Evolutionary conservation across 768 basidiomycete species (phyloP), one percentile per base, ranked within the genome.

Genomic region (Hericium rajendrae): DNA sequence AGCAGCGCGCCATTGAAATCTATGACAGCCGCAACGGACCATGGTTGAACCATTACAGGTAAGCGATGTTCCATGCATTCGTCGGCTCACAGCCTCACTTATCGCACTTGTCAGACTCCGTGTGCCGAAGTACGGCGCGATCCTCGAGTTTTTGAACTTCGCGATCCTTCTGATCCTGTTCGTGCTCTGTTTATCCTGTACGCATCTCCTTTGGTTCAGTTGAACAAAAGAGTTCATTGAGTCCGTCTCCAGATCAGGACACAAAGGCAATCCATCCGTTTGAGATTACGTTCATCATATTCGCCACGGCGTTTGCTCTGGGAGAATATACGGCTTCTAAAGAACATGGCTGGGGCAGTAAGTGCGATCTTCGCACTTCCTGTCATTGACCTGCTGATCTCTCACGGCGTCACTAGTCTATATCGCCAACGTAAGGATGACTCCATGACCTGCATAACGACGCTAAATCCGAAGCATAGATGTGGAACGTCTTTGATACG

Each of bases 401-500:
- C 24, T 49, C 12, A 39, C 28, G 13, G 9, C 8, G n/a, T n/a
- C 15, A 18, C 22, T 62, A 79, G 91, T 94, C 54, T 94, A 94
- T 68, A 81, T 91, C 46, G 88, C 91, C 20, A 92, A 91, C 66
- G 90, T 89, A 67, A 65, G 59, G 18, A 52, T n/a, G 6, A 3
- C 8, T 2, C 6, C 12, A n/a, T 48, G 10, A 40, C 13, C 18
- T 15, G 15, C 46, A 37, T 12, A 18, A 13, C 52, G 22, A 32
- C 28, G 12, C 43, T 46, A 20, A 51, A 8, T 51, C 32, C 26
- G 38, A 28, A 53, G 8, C 20, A 4, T 11, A 94, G 89, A 83
- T 94, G 61, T 95, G 93, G 93, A 94, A 93, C 66, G 85, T 83
- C 5, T 92, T 94, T 63, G 93, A 91, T 70, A 84, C 87, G 22